Conservation (phyloP, 805 yeast species). For the Nakazawaea populi region DNA sequence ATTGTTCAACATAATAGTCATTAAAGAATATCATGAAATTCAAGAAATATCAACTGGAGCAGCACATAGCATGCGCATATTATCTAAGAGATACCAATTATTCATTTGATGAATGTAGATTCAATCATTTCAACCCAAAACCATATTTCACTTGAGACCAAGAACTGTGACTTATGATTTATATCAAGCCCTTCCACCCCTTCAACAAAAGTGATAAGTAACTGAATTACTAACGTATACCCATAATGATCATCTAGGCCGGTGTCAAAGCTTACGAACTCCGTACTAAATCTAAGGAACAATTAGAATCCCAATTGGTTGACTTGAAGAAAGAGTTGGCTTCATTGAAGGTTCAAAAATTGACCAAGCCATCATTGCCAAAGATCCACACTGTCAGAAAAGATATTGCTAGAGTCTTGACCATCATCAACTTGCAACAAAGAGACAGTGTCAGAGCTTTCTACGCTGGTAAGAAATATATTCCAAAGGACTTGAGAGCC, state of each 20-base stretch:
- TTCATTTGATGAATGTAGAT: no score
- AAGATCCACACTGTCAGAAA: conserved; percentile 96
- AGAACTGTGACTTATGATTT: no score
- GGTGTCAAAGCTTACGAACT: conserved; percentile 94
- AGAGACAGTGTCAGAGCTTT: conserved; percentile 92
- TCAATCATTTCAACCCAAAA: no score
- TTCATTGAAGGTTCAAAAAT: conserved; percentile 91
- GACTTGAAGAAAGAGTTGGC: conserved; percentile 97
- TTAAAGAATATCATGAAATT: no score
- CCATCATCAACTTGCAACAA: conserved; percentile 94
- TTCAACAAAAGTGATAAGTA: no score
- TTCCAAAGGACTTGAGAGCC: conserved; percentile 98
- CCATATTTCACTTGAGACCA: no score
- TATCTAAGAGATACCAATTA: no score
- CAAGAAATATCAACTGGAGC: no score
- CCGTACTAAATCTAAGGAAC: conserved; percentile 95
- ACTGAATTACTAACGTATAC: not conserved
- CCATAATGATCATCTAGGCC: conserved; percentile 41
- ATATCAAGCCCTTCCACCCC: no score
- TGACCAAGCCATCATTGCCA: conserved; percentile 89
- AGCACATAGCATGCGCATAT: no score
- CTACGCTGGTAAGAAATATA: conserved; percentile 92
- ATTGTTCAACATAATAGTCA: no score
- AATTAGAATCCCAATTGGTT: conserved; percentile 88
- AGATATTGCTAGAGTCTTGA: conserved; percentile 97